Percentiles rank a stretch among this genome's conserved stretches.
Conservation (phyloP, 2,329 filamentous ascomycete species). For the Ilyonectria destructans region DNA sequence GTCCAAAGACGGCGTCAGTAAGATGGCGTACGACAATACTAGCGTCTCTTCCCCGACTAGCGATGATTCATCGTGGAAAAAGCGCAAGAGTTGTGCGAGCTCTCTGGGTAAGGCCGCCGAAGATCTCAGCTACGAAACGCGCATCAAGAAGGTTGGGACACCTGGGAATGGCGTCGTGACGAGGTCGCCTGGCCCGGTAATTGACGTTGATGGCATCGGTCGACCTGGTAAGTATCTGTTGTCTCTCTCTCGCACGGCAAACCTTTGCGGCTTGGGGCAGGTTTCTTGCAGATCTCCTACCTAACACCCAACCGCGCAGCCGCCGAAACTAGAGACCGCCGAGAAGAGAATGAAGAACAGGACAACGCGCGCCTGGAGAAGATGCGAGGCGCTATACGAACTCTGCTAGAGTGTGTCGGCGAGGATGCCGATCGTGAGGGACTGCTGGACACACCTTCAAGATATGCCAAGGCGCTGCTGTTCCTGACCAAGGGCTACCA, state of each 20-base stretch:
- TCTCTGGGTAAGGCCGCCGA: not conserved
- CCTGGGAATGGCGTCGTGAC: not conserved
- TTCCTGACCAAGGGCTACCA: constrained; percentile 98
- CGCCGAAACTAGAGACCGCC: constrained; percentile 75
- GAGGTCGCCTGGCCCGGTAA: constrained; percentile 68
- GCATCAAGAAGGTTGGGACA: not conserved
- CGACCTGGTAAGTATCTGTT: constrained; percentile 64
- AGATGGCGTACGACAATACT: not conserved
- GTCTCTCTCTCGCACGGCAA: no score
- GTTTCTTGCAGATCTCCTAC: no score
- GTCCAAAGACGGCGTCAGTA: not conserved
- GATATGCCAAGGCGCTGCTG: constrained; percentile 96
- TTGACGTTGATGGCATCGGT: constrained; percentile 75
- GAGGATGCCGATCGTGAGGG: constrained; percentile 79
- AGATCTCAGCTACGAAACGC: not conserved
- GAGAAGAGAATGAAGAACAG: constrained; percentile 66
- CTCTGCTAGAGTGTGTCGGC: constrained; percentile 78
- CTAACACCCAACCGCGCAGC: no score
- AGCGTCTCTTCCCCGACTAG: not conserved
- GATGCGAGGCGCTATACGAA: constrained; percentile 75
- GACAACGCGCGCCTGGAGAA: constrained; percentile 69
- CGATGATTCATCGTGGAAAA: constrained; percentile 6
- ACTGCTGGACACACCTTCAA: constrained; percentile 79
- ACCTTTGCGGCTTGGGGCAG: no score
- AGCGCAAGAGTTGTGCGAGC: constrained; percentile 4